Evolutionary conservation across 768 basidiomycete species (phyloP).

Genomic region (Megacollybia marginata): DNA sequence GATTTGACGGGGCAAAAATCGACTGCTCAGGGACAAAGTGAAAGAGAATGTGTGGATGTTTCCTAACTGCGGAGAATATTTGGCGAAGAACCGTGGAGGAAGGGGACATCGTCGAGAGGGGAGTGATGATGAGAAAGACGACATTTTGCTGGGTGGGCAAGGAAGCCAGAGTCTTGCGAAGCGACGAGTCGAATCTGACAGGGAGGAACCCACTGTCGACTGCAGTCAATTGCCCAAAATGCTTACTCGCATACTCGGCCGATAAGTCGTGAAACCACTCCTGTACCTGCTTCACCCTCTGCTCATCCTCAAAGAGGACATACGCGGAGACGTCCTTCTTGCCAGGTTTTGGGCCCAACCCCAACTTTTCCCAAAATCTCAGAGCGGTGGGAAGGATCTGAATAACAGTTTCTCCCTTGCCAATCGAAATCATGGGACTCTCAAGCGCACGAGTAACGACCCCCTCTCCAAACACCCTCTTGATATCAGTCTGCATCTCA

Average conservation of each 20-base stretch:
- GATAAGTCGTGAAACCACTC: conserved; percentile 55
- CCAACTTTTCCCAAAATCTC: conserved; percentile 83
- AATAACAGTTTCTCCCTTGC: conserved; percentile 62
- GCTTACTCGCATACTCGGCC: conserved; percentile 55
- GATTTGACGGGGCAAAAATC: conserved; percentile 38
- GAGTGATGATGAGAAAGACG: conserved; percentile 66
- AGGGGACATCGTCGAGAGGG: conserved; percentile 51
- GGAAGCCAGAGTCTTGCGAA: not conserved
- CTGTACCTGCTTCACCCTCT: conserved; percentile 34
- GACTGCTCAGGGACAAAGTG: conserved; percentile 70
- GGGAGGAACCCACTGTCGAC: not conserved
- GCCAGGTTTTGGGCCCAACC: conserved; percentile 62
- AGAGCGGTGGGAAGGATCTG: conserved; percentile 64
- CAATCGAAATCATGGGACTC: conserved; percentile 55
- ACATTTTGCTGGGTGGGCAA: conserved; percentile 20
- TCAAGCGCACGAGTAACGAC: conserved; percentile 23
- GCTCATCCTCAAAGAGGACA: conserved; percentile 60
- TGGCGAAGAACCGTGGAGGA: conserved; percentile 64
- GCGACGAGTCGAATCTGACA: not conserved
- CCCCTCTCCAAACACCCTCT: not conserved
- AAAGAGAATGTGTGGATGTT: conserved; percentile 49
- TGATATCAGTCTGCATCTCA: conserved; percentile 29
- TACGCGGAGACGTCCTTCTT: conserved; percentile 64
- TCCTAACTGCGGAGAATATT: conserved; percentile 56
- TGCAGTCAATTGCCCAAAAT: conserved; percentile 43